These are phyloP conservation scores for Trichaptum fuscoviolaceum DNA, from an alignment of 768 basidiomycete genomes.

Conservation along the genomic window DNA sequence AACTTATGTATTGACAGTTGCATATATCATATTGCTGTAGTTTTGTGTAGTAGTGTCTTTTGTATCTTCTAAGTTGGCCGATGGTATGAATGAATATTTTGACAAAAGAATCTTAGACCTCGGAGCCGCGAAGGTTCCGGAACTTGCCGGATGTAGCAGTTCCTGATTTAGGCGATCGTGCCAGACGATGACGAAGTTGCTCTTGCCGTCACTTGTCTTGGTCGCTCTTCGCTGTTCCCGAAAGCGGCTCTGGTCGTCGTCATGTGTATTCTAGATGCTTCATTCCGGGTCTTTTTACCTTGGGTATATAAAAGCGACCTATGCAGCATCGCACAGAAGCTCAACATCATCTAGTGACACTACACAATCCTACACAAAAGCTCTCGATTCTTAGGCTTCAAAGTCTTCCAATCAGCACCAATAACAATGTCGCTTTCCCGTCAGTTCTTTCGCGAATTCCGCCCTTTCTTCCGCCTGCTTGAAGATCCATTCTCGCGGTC, in stretches of 20 bases:
- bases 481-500: conserved; percentile 59
- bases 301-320: background rate
- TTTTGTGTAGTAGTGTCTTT: background rate
- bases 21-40: background rate
- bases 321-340: background rate
- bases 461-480: conserved; percentile 70
- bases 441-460: conserved; percentile 61
- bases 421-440: conserved; percentile 59
- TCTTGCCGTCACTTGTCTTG: background rate
- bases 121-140: background rate
- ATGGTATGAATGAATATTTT: background rate
- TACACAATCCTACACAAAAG: background rate
- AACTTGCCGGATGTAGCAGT: background rate
- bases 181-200: background rate
- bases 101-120: too few species aligned
- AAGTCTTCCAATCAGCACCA: background rate
- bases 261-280: background rate
- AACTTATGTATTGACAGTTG: background rate
- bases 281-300: background rate
- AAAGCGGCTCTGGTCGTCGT: background rate
- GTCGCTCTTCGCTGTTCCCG: background rate
- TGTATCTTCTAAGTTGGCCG: background rate
- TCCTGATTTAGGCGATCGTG: background rate
- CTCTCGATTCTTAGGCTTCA: background rate
- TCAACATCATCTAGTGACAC: background rate